A percentile compares a stretch with the other conserved stretches of the same genome.
These are phyloP conservation scores for Erythrophleum fordii DNA, from an alignment of 306 rosid species.

Conservation along the genomic window DNA sequence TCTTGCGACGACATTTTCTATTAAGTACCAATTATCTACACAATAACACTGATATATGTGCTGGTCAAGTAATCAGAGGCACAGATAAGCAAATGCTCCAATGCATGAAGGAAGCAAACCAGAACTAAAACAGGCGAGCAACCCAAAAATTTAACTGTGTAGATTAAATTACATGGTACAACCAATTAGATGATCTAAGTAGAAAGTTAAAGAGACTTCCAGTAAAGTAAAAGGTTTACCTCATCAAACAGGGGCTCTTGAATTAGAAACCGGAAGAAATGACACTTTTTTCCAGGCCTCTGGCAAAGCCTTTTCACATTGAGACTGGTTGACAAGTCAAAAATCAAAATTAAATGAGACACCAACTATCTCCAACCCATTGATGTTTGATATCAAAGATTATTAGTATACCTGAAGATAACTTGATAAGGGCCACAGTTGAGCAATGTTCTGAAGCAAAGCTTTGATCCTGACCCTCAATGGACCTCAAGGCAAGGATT, in stretches of 20 bases:
- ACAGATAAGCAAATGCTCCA: not conserved
- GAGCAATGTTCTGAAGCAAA: not conserved
- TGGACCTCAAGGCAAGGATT: not conserved
- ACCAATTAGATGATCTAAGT: not conserved
- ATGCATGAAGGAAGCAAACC: not conserved
- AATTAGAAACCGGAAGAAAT: not conserved
- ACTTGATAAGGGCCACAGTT: not conserved
- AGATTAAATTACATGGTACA: not conserved
- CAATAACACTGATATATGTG: not conserved
- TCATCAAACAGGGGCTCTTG: not conserved
- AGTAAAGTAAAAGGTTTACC: not conserved
- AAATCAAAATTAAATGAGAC: no score
- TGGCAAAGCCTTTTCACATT: not conserved
- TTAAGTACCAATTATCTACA: no score
- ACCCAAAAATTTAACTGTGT: not conserved
- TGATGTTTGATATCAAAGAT: not conserved
- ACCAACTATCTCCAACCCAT: not conserved
- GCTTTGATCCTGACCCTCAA: not conserved
- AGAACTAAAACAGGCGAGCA: not conserved
- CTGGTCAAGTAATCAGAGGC: not conserved
- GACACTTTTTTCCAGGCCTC: not conserved
- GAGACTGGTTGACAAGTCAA: no score
- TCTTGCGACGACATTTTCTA: no score
- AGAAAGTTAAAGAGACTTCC: not conserved
- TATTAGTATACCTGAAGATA: not conserved